phyloP scores from a whole-genome alignment of 495 filamentous ascomycete genomes.

The Sabuloglossum arenarium region DNA sequence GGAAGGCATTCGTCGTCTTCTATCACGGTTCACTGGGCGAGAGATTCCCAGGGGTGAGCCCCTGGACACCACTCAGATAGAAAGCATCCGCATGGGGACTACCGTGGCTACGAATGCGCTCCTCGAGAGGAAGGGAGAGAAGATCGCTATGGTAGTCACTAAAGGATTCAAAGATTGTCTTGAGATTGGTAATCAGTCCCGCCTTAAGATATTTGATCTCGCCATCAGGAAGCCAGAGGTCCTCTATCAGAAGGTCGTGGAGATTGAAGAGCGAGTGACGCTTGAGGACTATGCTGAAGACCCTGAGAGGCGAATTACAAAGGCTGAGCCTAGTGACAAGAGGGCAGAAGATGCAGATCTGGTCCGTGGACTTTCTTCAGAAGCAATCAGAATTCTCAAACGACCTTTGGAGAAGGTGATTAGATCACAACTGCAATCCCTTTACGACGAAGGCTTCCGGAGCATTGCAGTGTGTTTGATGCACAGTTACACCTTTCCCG shows the following conservation, averaged over 20 bases:
- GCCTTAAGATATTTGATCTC: constrained; percentile 25
- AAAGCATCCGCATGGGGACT: constrained; percentile 27
- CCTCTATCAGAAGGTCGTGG: constrained; percentile 23
- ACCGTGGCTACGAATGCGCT: constrained; percentile 33
- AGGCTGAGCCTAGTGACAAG: constrained; percentile 21
- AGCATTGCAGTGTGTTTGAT: constrained; percentile 63
- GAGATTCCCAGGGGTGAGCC: constrained; percentile 64
- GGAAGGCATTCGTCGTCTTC: constrained; percentile 76
- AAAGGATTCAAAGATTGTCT: constrained; percentile 87
- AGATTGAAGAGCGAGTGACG: constrained; percentile 29
- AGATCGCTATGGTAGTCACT: constrained; percentile 76
- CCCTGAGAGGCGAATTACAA: constrained; percentile 34
- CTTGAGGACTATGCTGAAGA: constrained; percentile 78
- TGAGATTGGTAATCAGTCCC: constrained; percentile 33
- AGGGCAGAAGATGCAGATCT: constrained; percentile 29
- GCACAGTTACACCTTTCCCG: constrained; percentile 64
- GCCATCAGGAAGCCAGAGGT: constrained; percentile 26
- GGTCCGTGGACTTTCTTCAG: constrained; percentile 44
- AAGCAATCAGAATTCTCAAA: constrained; percentile 45
- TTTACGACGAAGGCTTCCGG: constrained; percentile 39
- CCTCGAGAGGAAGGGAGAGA: constrained; percentile 84
- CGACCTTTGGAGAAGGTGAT: constrained; percentile 33
- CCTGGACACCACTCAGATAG: constrained; percentile 67
- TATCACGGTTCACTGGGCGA: constrained; percentile 56
- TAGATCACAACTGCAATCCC: constrained; percentile 28